These are phyloP conservation scores for Kwoniella dendrophila DNA, from an alignment of 768 basidiomycete species.

Conservation along the genomic window DNA sequence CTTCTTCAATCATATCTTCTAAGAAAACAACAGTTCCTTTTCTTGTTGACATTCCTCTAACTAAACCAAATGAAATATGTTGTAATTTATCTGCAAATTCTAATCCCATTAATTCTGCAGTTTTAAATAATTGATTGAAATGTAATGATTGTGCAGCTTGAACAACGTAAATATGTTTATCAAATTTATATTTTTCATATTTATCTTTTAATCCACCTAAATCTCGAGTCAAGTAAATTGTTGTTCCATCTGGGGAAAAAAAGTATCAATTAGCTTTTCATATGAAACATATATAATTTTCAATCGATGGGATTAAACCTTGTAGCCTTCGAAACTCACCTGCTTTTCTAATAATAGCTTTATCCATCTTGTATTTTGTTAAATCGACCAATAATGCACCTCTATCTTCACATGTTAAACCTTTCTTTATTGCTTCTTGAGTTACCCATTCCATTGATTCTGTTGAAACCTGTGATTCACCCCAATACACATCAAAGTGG, in stretches of 20 bases:
- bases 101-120: conserved; percentile 84
- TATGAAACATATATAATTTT: background rate
- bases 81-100: conserved; percentile 79
- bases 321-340: conserved; percentile 37
- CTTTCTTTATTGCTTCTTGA: conserved; percentile 69
- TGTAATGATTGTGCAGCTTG: conserved; percentile 75
- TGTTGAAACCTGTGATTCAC: conserved; percentile 71
- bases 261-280: background rate
- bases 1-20: conserved; percentile 78
- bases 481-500: conserved; percentile 85
- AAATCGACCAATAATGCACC: conserved; percentile 80
- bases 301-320: background rate
- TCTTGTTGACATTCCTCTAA: conserved; percentile 83
- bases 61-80: conserved; percentile 77
- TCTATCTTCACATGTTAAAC: conserved; percentile 62
- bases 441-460: conserved; percentile 69
- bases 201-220: conserved; percentile 92
- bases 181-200: conserved; percentile 85
- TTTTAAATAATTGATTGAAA: conserved; percentile 88
- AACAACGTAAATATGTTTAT: conserved; percentile 92
- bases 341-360: conserved; percentile 81
- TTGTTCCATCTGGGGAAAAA: conserved; percentile 74
- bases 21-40: conserved; percentile 94
- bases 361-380: conserved; percentile 86
- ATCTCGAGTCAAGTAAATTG: conserved; percentile 92